Evolutionary conservation across 106 monocot species (phyloP).

Genomic region (Triglochin maritima): DNA sequence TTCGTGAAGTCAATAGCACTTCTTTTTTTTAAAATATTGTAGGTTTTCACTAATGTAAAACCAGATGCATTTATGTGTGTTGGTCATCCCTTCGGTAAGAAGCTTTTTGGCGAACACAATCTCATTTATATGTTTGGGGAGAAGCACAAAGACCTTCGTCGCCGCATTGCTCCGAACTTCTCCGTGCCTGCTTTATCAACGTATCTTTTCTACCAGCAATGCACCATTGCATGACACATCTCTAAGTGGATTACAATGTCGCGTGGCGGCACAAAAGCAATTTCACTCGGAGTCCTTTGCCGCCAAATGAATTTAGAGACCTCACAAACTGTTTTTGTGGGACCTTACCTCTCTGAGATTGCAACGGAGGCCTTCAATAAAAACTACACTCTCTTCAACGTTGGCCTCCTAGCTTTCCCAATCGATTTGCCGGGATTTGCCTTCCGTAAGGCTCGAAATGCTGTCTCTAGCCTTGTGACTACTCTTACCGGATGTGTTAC

Average conservation of each 20-base stretch:
- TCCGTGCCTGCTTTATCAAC: slow-evolving; percentile 59
- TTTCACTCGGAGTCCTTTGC: slow-evolving; percentile 48
- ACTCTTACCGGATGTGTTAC: slow-evolving; percentile 40
- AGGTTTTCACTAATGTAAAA: slow-evolving; percentile 86
- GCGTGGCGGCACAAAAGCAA: slow-evolving; percentile 6
- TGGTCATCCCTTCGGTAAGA: slow-evolving; percentile 90
- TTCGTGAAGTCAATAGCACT: too few species aligned
- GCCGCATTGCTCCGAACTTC: slow-evolving; percentile 84
- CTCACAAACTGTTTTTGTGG: slow-evolving; percentile 84
- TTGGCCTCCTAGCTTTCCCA: slow-evolving; percentile 81
- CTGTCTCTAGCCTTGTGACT: slow-evolving; percentile 44
- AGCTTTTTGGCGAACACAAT: slow-evolving; percentile 95
- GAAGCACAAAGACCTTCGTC: slow-evolving; percentile 76
- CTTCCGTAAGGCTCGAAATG: slow-evolving; percentile 58
- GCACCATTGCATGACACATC: slow-evolving; percentile 56
- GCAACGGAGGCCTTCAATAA: slow-evolving; percentile 41
- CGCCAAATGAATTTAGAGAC: slow-evolving; percentile 91
- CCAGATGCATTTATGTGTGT: slow-evolving; percentile 90
- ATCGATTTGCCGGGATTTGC: slow-evolving; percentile 83
- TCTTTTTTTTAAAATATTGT: too few species aligned
- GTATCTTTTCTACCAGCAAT: slow-evolving; percentile 66
- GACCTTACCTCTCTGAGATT: slow-evolving; percentile 37
- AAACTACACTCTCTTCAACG: slow-evolving; percentile 85
- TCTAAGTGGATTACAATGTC: slow-evolving; percentile 27
- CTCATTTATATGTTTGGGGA: slow-evolving; percentile 93